Percentiles rank a stretch among this genome's conserved stretches.
These are phyloP conservation scores for Coniophora puteana DNA, from an alignment of 1,284 basidiomycete genomes.

Conservation along the genomic window DNA sequence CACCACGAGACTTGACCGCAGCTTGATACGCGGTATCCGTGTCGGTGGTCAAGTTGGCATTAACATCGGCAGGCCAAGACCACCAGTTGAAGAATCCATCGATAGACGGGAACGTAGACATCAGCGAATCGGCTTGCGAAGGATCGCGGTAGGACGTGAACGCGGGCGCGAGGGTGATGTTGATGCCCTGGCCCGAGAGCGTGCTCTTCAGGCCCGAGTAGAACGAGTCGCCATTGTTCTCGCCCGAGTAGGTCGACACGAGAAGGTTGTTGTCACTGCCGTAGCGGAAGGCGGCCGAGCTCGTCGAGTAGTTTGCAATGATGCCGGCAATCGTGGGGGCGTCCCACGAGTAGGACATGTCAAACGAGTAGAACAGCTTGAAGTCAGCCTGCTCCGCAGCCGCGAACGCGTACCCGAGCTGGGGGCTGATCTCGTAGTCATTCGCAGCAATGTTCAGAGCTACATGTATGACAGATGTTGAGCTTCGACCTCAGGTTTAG, in stretches of 20 bases:
- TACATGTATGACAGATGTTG: slow-evolving; percentile 2
- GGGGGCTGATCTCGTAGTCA: slow-evolving; percentile 25
- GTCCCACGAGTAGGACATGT: no score
- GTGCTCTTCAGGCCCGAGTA: slow-evolving; percentile 26
- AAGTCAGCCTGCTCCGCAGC: slow-evolving; percentile 26
- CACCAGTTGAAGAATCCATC: slow-evolving; percentile 37
- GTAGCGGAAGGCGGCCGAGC: slow-evolving; percentile 22
- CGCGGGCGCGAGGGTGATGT: slow-evolving; percentile 27
- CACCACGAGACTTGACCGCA: slow-evolving; percentile 17
- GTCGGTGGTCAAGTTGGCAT: slow-evolving; percentile 24
- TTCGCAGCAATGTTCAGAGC: slow-evolving; percentile 18
- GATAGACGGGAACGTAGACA: slow-evolving; percentile 27
- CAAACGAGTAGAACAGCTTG: slow-evolving; percentile 30
- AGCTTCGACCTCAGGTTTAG: no score
- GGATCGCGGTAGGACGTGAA: slow-evolving; percentile 29
- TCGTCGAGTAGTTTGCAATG: slow-evolving; percentile 19
- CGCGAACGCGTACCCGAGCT: slow-evolving; percentile 24
- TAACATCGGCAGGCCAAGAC: slow-evolving; percentile 30
- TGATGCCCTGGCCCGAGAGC: slow-evolving; percentile 22
- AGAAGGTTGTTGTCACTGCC: no score
- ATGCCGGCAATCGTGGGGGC: no score
- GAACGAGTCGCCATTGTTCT: slow-evolving; percentile 24
- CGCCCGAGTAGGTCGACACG: slow-evolving; percentile 29
- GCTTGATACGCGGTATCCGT: slow-evolving; percentile 26
- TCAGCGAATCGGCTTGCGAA: slow-evolving; percentile 15